Conservation (phyloP, 345 rosid species). For the Rhodomyrtus tomentosa region DNA sequence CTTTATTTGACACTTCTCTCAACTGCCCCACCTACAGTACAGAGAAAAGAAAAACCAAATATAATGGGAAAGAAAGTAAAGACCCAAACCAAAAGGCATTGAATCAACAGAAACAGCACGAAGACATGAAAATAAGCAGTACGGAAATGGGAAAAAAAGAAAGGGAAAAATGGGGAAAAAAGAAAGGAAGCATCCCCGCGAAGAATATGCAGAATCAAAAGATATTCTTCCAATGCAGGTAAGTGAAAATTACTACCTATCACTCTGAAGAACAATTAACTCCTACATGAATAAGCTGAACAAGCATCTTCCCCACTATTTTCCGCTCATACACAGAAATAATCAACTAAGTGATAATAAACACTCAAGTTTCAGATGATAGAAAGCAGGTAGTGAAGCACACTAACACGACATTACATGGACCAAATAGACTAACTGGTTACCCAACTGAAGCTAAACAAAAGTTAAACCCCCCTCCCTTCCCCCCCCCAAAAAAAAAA, state of each 20-base stretch:
- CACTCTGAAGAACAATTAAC: not conserved
- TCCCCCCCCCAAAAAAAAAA: not conserved
- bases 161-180: not conserved
- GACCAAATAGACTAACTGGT: not conserved
- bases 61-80: not conserved
- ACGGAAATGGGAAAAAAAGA: not conserved
- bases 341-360: not conserved
- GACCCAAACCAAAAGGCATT: not conserved
- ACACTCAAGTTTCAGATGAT: not conserved
- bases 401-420: not conserved
- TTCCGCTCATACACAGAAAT: not conserved
- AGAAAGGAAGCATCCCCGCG: not conserved
- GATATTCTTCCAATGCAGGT: not conserved
- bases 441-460: not conserved
- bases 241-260: not conserved
- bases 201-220: not conserved
- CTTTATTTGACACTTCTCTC: constrained; percentile 53
- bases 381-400: not conserved
- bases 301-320: not conserved
- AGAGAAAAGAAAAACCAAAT: not conserved
- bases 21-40: constrained; percentile 51
- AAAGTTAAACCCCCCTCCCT: not conserved
- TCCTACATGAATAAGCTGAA: not conserved
- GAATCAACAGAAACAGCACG: not conserved
- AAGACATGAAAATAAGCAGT: not conserved